These are phyloP conservation scores for Pythium brassicae DNA, from an alignment of 352 stramenopile species.

Conservation along the genomic window DNA sequence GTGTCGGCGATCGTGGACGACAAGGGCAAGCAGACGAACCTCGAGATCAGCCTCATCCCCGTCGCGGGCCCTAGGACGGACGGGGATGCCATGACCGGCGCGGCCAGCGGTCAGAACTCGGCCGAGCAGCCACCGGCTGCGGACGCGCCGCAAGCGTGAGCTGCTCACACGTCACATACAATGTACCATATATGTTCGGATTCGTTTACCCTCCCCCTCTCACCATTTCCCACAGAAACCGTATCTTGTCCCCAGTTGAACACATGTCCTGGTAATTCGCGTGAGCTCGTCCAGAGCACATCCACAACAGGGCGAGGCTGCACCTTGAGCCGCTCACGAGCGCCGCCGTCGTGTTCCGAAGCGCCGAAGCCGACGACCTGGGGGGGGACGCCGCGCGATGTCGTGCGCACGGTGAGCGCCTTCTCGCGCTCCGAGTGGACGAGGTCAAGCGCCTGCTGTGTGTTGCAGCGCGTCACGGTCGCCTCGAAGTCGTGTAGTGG, in stretches of 20 bases:
- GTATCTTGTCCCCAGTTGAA: too few relatives aligned
- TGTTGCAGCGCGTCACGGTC: not conserved
- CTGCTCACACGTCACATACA: not conserved
- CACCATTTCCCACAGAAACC: too few relatives aligned
- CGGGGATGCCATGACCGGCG: not conserved
- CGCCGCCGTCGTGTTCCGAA: constrained; percentile 1
- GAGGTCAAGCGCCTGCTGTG: not conserved
- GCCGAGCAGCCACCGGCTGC: not conserved
- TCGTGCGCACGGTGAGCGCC: constrained; percentile 1
- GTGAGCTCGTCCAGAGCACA: too few relatives aligned
- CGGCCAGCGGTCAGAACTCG: not conserved
- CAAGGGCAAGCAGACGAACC: constrained; percentile 37
- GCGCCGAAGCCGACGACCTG: not conserved
- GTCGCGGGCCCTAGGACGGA: constrained; percentile 4
- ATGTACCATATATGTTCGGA: not conserved
- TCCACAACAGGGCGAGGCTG: too few relatives aligned
- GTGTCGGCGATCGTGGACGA: constrained; percentile 47
- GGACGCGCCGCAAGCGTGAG: not conserved
- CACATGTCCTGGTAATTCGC: too few relatives aligned
- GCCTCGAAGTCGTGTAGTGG: not conserved
- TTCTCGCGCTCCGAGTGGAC: not conserved
- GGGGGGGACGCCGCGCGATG: not conserved
- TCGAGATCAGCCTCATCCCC: constrained; percentile 65
- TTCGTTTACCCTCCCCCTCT: not conserved
- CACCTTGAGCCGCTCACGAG: not conserved